Percentiles rank a stretch among this genome's conserved stretches.
Evolutionary conservation across 441 rosid species (phyloP).

Genomic region (Populus hybrid): DNA sequence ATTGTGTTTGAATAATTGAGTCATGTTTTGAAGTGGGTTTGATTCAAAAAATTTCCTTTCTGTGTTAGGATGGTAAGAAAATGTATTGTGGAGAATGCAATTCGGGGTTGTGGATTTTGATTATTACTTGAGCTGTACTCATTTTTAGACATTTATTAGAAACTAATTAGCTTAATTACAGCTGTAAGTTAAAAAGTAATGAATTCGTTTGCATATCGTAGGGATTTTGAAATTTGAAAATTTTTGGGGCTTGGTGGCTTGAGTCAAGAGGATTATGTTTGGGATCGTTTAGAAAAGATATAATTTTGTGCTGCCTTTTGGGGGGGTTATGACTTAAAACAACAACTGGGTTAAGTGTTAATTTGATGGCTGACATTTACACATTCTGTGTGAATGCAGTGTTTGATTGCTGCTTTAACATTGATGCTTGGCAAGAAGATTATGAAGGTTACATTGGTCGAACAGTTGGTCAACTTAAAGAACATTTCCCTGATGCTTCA

Average conservation of each 20-base stretch:
- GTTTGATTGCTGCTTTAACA: constrained; percentile 83
- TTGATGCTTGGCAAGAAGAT: constrained; percentile 60
- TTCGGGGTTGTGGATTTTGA: background rate
- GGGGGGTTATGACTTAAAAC: background rate
- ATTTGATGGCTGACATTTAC: constrained; percentile 18
- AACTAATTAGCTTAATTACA: background rate
- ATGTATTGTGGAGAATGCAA: background rate
- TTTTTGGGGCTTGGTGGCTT: background rate
- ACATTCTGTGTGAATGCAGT: constrained; percentile 39
- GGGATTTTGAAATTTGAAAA: background rate
- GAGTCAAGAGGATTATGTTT: background rate
- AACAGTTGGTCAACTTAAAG: constrained; percentile 60
- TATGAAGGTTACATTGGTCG: constrained; percentile 59
- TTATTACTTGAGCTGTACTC: background rate
- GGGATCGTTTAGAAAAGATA: background rate
- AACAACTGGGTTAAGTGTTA: background rate
- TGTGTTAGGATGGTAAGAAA: background rate
- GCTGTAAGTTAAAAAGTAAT: background rate
- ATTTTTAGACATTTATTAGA: background rate
- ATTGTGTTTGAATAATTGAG: constrained; percentile 1
- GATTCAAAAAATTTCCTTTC: background rate
- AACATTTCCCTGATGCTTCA: constrained; percentile 76
- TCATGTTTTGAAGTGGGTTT: background rate
- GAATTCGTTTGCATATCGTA: background rate
- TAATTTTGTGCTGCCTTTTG: background rate